A percentile compares a stretch with the other conserved stretches of the same genome.
Conservation (phyloP, 2,329 filamentous ascomycete species). For the Tolypocladium ovalisporum region DNA sequence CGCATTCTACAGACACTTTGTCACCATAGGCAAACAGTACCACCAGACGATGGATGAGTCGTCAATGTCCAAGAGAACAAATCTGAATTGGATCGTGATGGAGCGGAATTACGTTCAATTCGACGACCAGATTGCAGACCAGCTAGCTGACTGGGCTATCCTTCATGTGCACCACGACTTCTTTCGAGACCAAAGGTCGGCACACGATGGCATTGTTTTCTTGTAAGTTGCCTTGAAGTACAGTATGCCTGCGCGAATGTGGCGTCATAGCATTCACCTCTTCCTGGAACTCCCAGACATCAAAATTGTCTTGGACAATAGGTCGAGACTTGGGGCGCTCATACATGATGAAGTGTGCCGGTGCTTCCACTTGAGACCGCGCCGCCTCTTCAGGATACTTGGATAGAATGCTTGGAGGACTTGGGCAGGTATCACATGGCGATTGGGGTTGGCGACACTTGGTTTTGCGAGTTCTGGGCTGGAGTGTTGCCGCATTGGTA, state of each 20-base stretch:
- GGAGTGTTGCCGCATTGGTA: no score
- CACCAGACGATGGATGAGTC: slow-evolving; percentile 67
- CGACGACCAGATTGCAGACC: no score
- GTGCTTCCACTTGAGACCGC: slow-evolving; percentile 78
- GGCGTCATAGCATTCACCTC: slow-evolving; percentile 67
- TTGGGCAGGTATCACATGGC: slow-evolving; percentile 78
- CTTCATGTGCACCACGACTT: slow-evolving; percentile 62
- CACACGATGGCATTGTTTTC: slow-evolving; percentile 56
- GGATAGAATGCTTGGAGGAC: slow-evolving; percentile 89
- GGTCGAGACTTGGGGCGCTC: slow-evolving; percentile 84
- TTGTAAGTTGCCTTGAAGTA: slow-evolving; percentile 66
- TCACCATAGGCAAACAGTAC: no score
- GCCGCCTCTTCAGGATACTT: slow-evolving; percentile 71
- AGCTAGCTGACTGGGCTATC: neutral
- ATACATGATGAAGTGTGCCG: slow-evolving; percentile 86
- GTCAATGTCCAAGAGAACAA: slow-evolving; percentile 79
- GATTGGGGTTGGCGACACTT: no score
- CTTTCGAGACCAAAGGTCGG: slow-evolving; percentile 79
- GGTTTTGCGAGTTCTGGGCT: no score
- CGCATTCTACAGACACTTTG: neutral
- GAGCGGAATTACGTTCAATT: no score
- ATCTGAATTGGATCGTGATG: slow-evolving; percentile 62
- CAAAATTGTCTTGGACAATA: no score
- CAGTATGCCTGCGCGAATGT: slow-evolving; percentile 87
- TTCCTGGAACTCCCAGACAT: slow-evolving; percentile 78